These are phyloP conservation scores for Termitomyces titanicus DNA, from an alignment of 768 basidiomycete genomes.

Conservation along the genomic window DNA sequence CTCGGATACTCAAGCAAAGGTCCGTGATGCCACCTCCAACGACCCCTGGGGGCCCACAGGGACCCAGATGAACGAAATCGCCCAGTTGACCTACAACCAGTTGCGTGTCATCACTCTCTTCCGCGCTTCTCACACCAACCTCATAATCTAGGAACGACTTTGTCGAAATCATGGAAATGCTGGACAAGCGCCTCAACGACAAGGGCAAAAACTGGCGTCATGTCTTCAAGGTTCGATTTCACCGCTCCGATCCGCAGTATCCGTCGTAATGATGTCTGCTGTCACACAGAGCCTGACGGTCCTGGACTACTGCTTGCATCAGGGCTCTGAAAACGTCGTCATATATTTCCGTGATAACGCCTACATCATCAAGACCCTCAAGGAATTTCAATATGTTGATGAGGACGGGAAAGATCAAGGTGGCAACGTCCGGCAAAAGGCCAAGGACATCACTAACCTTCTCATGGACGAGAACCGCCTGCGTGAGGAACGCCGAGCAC, in stretches of 20 bases:
- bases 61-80: slow-evolving; percentile 98
- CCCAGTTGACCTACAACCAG: slow-evolving; percentile 97
- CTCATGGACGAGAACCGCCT: slow-evolving; percentile 83
- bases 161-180: slow-evolving; percentile 99
- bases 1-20: slow-evolving; percentile 92
- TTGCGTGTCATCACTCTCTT: slow-evolving; percentile 22
- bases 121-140: slow-evolving; percentile 1
- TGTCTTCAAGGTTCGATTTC: slow-evolving; percentile 82
- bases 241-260: background rate
- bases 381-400: slow-evolving; percentile 96
- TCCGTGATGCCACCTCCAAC: slow-evolving; percentile 94
- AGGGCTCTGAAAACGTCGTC: slow-evolving; percentile 97
- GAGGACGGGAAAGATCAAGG: slow-evolving; percentile 97
- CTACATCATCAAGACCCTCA: slow-evolving; percentile 97
- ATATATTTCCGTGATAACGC: slow-evolving; percentile 98
- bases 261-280: background rate
- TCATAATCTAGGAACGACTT: slow-evolving; percentile 71
- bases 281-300: slow-evolving; percentile 74
- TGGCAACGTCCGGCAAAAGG: slow-evolving; percentile 96
- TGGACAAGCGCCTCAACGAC: slow-evolving; percentile 96
- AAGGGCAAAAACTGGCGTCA: slow-evolving; percentile 99
- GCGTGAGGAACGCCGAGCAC: slow-evolving; percentile 75
- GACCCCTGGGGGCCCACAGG: slow-evolving; percentile 98
- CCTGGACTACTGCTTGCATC: slow-evolving; percentile 93
- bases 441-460: slow-evolving; percentile 96